These are phyloP conservation scores for Ophiocordyceps camponoti-saundersi DNA, from an alignment of 2,329 filamentous ascomycete genomes.

Conservation along the genomic window DNA sequence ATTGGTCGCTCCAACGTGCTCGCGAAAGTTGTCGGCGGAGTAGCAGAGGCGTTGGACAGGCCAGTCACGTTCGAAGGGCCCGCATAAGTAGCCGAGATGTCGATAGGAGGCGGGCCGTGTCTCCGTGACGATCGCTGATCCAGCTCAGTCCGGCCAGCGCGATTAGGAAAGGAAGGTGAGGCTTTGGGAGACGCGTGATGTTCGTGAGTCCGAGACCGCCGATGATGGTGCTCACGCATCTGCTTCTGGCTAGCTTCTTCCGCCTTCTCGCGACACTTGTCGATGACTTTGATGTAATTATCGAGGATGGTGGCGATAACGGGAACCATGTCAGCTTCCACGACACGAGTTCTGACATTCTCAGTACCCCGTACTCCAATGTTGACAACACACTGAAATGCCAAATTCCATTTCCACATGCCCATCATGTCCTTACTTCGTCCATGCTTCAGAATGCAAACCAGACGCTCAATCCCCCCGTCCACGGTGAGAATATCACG, in stretches of 20 bases:
- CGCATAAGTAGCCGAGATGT: constrained; percentile 27
- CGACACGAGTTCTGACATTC: constrained; percentile 80
- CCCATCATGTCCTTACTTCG: constrained; percentile 98
- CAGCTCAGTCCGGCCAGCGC: constrained; percentile 33
- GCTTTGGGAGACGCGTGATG: constrained; percentile 28
- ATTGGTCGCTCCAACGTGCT: constrained; percentile 6
- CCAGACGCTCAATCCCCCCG: constrained; percentile 89
- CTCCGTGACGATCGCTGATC: constrained; percentile 51
- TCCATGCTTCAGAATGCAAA: constrained; percentile 96
- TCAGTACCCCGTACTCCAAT: constrained; percentile 95
- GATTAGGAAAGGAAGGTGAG: constrained; percentile 34
- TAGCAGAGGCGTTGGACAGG: not conserved
- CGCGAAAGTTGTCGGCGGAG: constrained; percentile 3
- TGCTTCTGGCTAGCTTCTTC: constrained; percentile 67
- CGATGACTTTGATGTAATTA: constrained; percentile 94
- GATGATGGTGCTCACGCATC: constrained; percentile 30
- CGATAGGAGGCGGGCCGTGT: constrained; percentile 61
- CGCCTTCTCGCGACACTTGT: constrained; percentile 74
- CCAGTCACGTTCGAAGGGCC: constrained; percentile 17
- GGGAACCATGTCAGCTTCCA: constrained; percentile 97
- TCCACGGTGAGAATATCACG: constrained; percentile 96
- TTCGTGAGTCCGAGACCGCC: constrained; percentile 30
- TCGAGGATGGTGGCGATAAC: constrained; percentile 96
- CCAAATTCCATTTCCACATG: constrained; percentile 99
- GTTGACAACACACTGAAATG: constrained; percentile 97